Evolutionary conservation across 2,329 filamentous ascomycete species (phyloP).

Genomic region (Daldinia sp.): DNA sequence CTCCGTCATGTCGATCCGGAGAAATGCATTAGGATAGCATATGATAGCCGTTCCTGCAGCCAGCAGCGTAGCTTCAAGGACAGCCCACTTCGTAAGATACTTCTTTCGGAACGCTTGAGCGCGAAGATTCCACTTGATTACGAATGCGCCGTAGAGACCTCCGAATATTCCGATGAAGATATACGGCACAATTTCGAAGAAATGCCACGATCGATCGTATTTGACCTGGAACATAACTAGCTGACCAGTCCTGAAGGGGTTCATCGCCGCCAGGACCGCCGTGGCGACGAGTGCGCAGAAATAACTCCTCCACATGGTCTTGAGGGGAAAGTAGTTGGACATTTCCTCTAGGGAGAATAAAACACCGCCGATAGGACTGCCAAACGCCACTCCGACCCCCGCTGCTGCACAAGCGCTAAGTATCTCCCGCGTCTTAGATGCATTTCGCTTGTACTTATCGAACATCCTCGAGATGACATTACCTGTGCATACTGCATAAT

Average conservation of each 20-base stretch:
- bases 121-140: constrained; percentile 97
- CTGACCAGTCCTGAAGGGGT: constrained; percentile 95
- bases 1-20: constrained; percentile 98
- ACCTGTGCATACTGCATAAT: constrained; percentile 97
- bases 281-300: constrained; percentile 97
- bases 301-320: constrained; percentile 98
- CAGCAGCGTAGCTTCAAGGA: constrained; percentile 86
- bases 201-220: constrained; percentile 97
- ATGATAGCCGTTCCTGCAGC: constrained; percentile 87
- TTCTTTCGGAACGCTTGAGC: constrained; percentile 94
- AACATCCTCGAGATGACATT: constrained; percentile 96
- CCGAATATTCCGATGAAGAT: constrained; percentile 92
- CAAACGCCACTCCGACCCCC: constrained; percentile 95
- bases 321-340: constrained; percentile 94
- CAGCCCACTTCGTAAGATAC: constrained; percentile 84
- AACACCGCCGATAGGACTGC: constrained; percentile 95
- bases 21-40: constrained; percentile 96
- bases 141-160: constrained; percentile 93
- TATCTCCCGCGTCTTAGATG: constrained; percentile 94
- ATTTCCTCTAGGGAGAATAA: constrained; percentile 98
- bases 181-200: constrained; percentile 95
- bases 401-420: constrained; percentile 94
- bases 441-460: constrained; percentile 89
- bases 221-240: constrained; percentile 99
- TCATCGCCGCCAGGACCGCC: constrained; percentile 92